Evolutionary conservation across 2,329 filamentous ascomycete genomes (phyloP).

Genomic region (Cercospora sp.): DNA sequence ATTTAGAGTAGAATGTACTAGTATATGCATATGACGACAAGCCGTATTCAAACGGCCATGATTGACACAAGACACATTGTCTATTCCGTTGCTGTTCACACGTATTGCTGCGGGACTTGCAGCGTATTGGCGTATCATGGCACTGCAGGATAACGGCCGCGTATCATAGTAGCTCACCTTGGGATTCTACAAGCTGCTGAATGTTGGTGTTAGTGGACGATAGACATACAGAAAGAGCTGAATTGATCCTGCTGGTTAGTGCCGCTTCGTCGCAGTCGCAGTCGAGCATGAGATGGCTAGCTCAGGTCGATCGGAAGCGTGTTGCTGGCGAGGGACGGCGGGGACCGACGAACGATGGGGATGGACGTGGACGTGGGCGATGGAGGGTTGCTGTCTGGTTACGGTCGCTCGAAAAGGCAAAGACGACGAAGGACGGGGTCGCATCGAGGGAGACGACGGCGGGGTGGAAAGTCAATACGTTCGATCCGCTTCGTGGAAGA

Average conservation of each 20-base stretch:
- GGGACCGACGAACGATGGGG: conserved; percentile 6
- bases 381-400: conserved; percentile 5
- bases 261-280: conserved; percentile 10
- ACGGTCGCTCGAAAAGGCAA: conserved; percentile 10
- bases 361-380: conserved; percentile 12
- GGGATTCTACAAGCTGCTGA: neutral
- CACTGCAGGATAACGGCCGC: neutral
- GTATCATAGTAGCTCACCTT: neutral
- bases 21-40: neutral
- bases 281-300: conserved; percentile 17
- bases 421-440: conserved; percentile 15
- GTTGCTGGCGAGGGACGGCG: conserved; percentile 11
- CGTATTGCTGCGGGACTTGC: neutral
- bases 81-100: neutral
- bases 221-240: neutral
- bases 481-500: conserved; percentile 22
- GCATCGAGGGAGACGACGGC: conserved; percentile 21
- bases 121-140: neutral
- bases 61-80: neutral
- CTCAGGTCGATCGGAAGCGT: conserved; percentile 21
- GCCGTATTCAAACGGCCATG: neutral
- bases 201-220: neutral
- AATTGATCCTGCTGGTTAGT: neutral
- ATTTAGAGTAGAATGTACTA: conserved; percentile 41
- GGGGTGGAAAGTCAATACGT: conserved; percentile 18